Percentiles rank a stretch among this genome's conserved stretches.
Conservation (phyloP, 805 yeast genomes). For the Wickerhamomyces hampshirensis region DNA sequence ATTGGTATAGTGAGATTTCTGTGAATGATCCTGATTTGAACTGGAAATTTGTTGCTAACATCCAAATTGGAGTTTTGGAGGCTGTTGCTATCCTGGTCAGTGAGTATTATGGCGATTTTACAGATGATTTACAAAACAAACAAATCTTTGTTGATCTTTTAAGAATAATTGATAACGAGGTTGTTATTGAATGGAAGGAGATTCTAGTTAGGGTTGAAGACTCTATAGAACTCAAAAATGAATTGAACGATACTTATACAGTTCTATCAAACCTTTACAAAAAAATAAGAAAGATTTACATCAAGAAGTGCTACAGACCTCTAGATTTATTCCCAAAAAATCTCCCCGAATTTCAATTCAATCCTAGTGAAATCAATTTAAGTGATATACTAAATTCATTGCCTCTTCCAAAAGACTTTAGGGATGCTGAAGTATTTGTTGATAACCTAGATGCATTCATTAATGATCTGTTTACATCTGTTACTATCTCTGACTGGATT, state of each 20-base stretch:
- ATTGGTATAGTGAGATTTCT: slow-evolving; percentile 44
- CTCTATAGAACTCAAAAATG: slow-evolving; percentile 17
- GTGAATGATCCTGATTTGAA: slow-evolving; percentile 46
- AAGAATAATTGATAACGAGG: slow-evolving; percentile 63
- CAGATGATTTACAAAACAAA: slow-evolving; percentile 60
- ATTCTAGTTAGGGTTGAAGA: slow-evolving; percentile 24
- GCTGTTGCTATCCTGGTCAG: slow-evolving; percentile 66
- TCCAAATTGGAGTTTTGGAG: slow-evolving; percentile 78
- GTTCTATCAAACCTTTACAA: slow-evolving; percentile 45
- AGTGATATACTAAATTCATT: slow-evolving; percentile 2
- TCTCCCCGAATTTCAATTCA: slow-evolving; percentile 2
- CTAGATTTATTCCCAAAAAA: slow-evolving; percentile 19
- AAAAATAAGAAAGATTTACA: slow-evolving; percentile 61
- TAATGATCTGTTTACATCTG: slow-evolving; percentile 48
- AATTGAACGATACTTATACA: slow-evolving; percentile 25
- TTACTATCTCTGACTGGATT: slow-evolving; percentile 74
- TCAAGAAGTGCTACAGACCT: slow-evolving; percentile 69
- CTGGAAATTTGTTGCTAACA: slow-evolving; percentile 64
- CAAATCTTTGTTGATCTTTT: slow-evolving; percentile 57
- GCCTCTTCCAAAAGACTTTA: slow-evolving; percentile 32
- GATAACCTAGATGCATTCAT: slow-evolving; percentile 60
- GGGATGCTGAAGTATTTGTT: slow-evolving; percentile 56
- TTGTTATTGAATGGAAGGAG: slow-evolving; percentile 45
- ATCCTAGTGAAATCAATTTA: slow-evolving; percentile 4
- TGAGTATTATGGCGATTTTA: slow-evolving; percentile 71